Percentiles rank a stretch among this genome's conserved stretches.
These are phyloP conservation scores for Neonectria hederae DNA, from an alignment of 2,329 filamentous ascomycete species.

Conservation along the genomic window DNA sequence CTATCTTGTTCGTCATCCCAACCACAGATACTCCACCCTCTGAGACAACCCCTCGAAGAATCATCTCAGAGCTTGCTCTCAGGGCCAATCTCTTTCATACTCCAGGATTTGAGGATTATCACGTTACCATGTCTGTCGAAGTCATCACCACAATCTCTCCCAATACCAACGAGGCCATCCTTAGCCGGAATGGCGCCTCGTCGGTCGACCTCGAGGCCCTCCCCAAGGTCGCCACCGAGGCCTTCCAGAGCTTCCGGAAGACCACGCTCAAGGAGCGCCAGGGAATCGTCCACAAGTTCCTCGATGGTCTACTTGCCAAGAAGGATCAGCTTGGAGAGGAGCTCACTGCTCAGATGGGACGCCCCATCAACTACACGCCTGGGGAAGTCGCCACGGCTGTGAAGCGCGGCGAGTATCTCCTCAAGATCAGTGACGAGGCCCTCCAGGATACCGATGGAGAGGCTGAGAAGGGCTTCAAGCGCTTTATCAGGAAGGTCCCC, in stretches of 20 bases:
- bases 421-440: constrained; percentile 82
- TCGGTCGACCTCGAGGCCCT: constrained; percentile 74
- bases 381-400: constrained; percentile 88
- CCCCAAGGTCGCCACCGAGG: constrained; percentile 75
- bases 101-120: constrained; percentile 1
- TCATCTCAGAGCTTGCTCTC: constrained; percentile 8
- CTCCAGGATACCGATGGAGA: constrained; percentile 85
- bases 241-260: constrained; percentile 80
- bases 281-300: constrained; percentile 80
- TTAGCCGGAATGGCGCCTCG: constrained; percentile 80
- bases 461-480: constrained; percentile 85
- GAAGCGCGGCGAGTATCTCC: constrained; percentile 84
- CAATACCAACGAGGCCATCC: constrained; percentile 83
- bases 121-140: constrained; percentile 68
- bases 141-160: constrained; percentile 85
- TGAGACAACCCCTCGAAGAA: constrained; percentile 28
- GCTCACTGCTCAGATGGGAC: constrained; percentile 93
- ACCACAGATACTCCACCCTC: constrained; percentile 37
- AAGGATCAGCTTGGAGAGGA: constrained; percentile 85
- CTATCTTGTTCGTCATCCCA: constrained; percentile 29
- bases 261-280: constrained; percentile 80
- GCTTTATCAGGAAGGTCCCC: constrained; percentile 88
- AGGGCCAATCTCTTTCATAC: constrained; percentile 1
- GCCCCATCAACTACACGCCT: constrained; percentile 86
- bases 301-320: constrained; percentile 74